Base-by-base conservation (phyloP, 495 filamentous ascomycete genomes). In the Neurospora sp. region DNA sequence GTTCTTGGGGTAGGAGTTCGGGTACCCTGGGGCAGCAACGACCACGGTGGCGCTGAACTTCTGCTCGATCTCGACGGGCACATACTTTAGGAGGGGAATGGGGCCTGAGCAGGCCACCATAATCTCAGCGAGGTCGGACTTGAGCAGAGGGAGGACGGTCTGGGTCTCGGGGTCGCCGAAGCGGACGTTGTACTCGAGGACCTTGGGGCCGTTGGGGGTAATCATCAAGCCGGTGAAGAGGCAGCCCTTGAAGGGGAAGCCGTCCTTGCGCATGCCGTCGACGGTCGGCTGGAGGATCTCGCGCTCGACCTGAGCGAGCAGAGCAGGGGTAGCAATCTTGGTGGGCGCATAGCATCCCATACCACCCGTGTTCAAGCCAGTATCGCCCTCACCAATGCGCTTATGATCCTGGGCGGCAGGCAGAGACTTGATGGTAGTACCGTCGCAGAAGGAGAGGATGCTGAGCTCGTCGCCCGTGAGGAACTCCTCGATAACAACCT, bases 261-360 rank as follows among this genome's bases (percentile, higher is more conserved):
- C 88, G 74, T 97, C 94, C 75, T 87, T 87, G 77, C 90, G 88
- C 93, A 97, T 95, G 70, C 93, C 94, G 74, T 94, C 89, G 75
- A 99, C 88, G 3, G 95, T 97, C 5, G 96, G 96, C 83, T 95
- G 89, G 40, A 98, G 86, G 70, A 98, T 92, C 39, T 90, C 93
- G 69, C 87, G 86, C 77, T 97, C 90, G 72, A 99, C 89, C 76
- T 92, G 88, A 34, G 90, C 91, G 31, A 97, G 83, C 19, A 94
- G 84, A 39, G 89, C 87, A 71, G 90, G 88, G 0, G 92, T 91
- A 9, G 92, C 93, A 77, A 98, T 92, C 72, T 88, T 90, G 0
- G 94, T 96, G 21, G 94, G 94, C 42, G 94, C 94, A 83, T 99
- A 99, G 82, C 93, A 96, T 72, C 96, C 96, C 96, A 99, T 98